These are phyloP conservation scores for Cornus controversa DNA, from an alignment of 148 eudicot species.

Conservation along the genomic window DNA sequence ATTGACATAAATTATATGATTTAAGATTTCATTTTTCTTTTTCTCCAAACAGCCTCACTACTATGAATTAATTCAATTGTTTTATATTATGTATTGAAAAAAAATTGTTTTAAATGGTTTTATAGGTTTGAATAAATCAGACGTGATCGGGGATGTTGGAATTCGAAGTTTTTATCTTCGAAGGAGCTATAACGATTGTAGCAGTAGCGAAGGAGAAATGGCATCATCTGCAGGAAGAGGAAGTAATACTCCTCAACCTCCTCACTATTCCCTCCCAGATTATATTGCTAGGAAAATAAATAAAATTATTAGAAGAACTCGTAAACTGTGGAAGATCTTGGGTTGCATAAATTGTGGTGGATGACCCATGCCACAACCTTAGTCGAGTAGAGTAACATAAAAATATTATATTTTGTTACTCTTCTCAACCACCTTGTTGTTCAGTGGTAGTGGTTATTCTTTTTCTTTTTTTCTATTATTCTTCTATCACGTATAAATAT, in stretches of 20 bases:
- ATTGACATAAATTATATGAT: too few relatives aligned
- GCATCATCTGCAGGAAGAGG: background rate
- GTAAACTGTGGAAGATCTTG: constrained; percentile 57
- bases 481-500: too few relatives aligned
- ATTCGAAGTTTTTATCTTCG: constrained; percentile 84
- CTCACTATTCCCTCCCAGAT: constrained; percentile 21
- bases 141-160: constrained; percentile 76
- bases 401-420: too few relatives aligned
- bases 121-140: constrained; percentile 62
- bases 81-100: background rate
- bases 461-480: too few relatives aligned
- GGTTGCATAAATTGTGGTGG: constrained; percentile 55
- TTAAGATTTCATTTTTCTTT: too few relatives aligned
- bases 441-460: too few relatives aligned
- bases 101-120: background rate
- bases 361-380: background rate
- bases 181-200: constrained; percentile 23
- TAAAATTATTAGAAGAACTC: constrained; percentile 44
- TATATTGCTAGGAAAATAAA: constrained; percentile 31
- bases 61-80: too few relatives aligned
- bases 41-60: too few relatives aligned
- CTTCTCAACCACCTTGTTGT: too few relatives aligned
- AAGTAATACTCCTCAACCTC: constrained; percentile 10
- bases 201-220: constrained; percentile 8
- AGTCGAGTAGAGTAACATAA: too few relatives aligned